These are phyloP conservation scores for Alternaria conjuncta DNA, from an alignment of 2,329 filamentous ascomycete genomes.

Conservation along the genomic window DNA sequence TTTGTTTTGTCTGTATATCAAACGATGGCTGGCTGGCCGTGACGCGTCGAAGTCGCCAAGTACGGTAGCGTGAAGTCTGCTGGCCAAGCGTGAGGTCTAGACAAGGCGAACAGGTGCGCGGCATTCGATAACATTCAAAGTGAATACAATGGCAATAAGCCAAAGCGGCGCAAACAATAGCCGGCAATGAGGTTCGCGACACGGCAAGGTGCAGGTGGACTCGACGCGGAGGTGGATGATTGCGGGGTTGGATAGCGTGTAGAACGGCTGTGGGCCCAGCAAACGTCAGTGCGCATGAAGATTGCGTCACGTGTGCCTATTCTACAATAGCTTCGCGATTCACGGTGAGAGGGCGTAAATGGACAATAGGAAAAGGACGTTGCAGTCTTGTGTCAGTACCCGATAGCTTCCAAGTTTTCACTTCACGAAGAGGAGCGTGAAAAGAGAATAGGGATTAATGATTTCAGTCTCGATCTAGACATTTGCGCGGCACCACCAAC, in stretches of 20 bases:
- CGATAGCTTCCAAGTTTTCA: background rate
- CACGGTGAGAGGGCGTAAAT: background rate
- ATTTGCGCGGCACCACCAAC: background rate
- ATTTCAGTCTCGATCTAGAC: background rate
- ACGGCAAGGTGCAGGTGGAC: slow-evolving; percentile 5
- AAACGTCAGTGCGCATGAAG: slow-evolving; percentile 10
- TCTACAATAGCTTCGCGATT: background rate
- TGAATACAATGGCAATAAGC: background rate
- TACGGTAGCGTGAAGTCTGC: background rate
- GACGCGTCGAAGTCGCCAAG: slow-evolving; percentile 1
- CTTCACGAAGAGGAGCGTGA: background rate
- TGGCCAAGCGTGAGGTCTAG: background rate
- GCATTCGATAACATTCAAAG: background rate
- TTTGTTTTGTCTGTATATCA: background rate
- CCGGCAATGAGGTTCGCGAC: background rate
- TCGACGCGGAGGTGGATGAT: slow-evolving; percentile 7
- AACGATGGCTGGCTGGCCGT: background rate
- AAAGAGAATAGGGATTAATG: background rate
- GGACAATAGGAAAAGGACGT: background rate
- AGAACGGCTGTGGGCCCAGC: background rate
- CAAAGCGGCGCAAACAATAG: background rate
- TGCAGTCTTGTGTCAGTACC: background rate
- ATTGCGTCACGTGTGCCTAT: slow-evolving; percentile 7
- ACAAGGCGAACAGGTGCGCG: background rate
- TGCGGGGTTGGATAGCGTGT: slow-evolving; percentile 23